A percentile compares a stretch with the other conserved stretches of the same genome.
phyloP scores from a whole-genome alignment of 2,329 filamentous ascomycete species.

The Paecilomyces dactylethromorphus region DNA sequence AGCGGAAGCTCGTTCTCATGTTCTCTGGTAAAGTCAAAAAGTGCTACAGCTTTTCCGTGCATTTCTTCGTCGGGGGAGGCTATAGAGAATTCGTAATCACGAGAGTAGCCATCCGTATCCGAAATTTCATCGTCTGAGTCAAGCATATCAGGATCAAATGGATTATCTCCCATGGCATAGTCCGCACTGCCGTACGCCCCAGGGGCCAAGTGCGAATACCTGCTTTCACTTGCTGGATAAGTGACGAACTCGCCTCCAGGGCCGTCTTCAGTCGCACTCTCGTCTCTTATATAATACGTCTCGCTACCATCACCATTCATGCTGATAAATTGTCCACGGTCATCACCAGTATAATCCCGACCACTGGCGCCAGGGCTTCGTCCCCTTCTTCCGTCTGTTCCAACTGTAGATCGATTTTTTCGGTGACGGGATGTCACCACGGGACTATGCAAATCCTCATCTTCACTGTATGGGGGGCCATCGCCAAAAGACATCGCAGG shows the following conservation, averaged over 20 bases:
- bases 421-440: conserved; percentile 76
- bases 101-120: conserved; percentile 67
- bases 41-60: conserved; percentile 89
- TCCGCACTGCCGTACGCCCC: conserved; percentile 43
- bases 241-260: conserved; percentile 75
- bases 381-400: conserved; percentile 37
- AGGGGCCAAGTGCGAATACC: conserved; percentile 45
- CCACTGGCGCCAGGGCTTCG: conserved; percentile 40
- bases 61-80: conserved; percentile 95
- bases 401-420: conserved; percentile 64
- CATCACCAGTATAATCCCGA: conserved; percentile 45
- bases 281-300: conserved; percentile 66
- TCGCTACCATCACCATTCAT: conserved; percentile 65
- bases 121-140: conserved; percentile 46
- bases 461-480: conserved; percentile 89
- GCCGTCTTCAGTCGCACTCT: conserved; percentile 55
- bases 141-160: conserved; percentile 23
- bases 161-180: conserved; percentile 46
- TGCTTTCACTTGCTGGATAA: conserved; percentile 61
- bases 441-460: conserved; percentile 89
- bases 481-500: conserved; percentile 79
- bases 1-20: conserved; percentile 94
- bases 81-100: conserved; percentile 91
- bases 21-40: conserved; percentile 91
- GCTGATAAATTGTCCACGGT: conserved; percentile 61